phyloP scores from a whole-genome alignment of 2,329 filamentous ascomycete species.

The Neofusicoccum sp. region DNA sequence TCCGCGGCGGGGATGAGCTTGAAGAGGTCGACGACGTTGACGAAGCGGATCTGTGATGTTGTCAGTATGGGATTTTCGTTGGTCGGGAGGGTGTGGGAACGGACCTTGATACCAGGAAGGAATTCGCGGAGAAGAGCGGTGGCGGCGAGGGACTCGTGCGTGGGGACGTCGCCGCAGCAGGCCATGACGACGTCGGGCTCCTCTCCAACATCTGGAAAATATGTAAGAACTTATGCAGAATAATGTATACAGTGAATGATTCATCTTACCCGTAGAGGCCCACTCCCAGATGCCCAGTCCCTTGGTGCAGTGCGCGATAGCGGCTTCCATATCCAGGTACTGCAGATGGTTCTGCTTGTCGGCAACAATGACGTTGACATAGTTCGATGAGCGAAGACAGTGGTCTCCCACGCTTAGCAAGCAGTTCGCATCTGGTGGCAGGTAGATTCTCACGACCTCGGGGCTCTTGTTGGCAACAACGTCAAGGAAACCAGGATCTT shows the following conservation, averaged over 20 bases:
- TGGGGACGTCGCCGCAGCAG: conserved; percentile 71
- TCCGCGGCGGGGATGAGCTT: conserved; percentile 68
- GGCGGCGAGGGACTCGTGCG: conserved; percentile 71
- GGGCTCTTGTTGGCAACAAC: conserved; percentile 78
- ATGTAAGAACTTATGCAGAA: conserved; percentile 28
- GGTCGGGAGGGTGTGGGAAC: too few relatives aligned
- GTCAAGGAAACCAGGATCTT: conserved; percentile 77
- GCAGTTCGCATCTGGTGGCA: conserved; percentile 77
- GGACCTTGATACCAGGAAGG: conserved; percentile 65
- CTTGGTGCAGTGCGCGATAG: conserved; percentile 74
- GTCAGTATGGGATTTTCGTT: neutral
- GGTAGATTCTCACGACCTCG: conserved; percentile 76
- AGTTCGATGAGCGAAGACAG: conserved; percentile 70
- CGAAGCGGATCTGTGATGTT: conserved; percentile 58
- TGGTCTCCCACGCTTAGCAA: conserved; percentile 74
- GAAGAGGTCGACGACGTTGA: conserved; percentile 80
- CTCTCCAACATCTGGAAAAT: conserved; percentile 53
- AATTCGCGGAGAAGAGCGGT: conserved; percentile 70
- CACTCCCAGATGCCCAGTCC: conserved; percentile 76
- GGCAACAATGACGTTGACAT: conserved; percentile 77
- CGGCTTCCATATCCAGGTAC: conserved; percentile 70
- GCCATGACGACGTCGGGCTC: conserved; percentile 77
- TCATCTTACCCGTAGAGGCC: conserved; percentile 54
- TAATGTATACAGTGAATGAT: too few relatives aligned
- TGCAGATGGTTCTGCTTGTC: conserved; percentile 80